A percentile compares a stretch with the other conserved stretches of the same genome.
Conservation (phyloP, 208 protist genomes). For the Tritrichomonas musculus region DNA sequence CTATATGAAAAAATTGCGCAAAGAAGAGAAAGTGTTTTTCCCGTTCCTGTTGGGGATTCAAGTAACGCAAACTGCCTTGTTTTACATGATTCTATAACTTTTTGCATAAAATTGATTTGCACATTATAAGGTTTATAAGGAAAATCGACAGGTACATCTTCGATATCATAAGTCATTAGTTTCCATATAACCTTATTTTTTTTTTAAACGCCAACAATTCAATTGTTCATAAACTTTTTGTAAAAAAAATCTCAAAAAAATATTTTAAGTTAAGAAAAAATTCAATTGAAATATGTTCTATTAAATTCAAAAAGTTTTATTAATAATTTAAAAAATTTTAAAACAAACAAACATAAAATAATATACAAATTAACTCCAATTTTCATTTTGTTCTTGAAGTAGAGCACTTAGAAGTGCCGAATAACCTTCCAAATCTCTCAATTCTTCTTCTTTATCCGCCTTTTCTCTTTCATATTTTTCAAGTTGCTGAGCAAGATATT, state of each 20-base stretch:
- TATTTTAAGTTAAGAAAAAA: too few relatives aligned
- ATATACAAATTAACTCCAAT: not conserved
- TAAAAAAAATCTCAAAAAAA: too few relatives aligned
- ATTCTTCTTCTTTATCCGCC: not conserved
- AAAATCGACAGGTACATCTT: not conserved
- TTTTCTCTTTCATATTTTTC: not conserved
- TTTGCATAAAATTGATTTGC: slow-evolving; percentile 15
- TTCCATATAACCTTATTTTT: too few relatives aligned
- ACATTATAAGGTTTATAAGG: slow-evolving; percentile 5
- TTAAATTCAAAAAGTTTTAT: too few relatives aligned
- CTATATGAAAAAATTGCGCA: not conserved
- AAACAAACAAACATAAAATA: not conserved
- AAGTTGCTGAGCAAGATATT: not conserved
- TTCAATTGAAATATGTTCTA: too few relatives aligned
- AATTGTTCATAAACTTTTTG: too few relatives aligned
- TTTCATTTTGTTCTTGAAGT: not conserved
- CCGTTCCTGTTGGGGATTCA: slow-evolving; percentile 29
- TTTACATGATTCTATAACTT: not conserved
- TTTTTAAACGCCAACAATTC: too few relatives aligned
- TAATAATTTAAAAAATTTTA: too few relatives aligned
- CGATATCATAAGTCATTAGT: not conserved
- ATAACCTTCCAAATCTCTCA: not conserved
- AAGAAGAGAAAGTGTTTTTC: slow-evolving; percentile 28
- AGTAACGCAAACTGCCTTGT: not conserved
- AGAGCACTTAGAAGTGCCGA: not conserved